These are phyloP conservation scores for Heterobasidion parviporum DNA, from an alignment of 1,284 basidiomycete species.

Conservation along the genomic window DNA sequence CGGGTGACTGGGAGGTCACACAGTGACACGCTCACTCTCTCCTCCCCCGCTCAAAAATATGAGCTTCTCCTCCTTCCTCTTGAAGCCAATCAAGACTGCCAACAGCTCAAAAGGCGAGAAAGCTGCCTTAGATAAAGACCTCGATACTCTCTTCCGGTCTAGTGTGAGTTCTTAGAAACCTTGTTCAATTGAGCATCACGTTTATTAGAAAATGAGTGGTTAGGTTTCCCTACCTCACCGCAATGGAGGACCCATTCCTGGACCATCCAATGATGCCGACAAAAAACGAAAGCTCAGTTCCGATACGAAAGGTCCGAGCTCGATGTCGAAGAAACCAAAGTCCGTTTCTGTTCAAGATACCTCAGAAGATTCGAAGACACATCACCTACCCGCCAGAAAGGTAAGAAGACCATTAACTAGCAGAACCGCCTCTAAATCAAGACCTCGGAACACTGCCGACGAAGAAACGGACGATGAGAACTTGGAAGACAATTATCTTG, in stretches of 20 bases:
- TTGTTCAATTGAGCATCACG: not conserved
- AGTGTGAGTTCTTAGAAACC: constrained; percentile 13
- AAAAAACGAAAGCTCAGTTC: not conserved
- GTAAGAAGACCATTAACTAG: not conserved
- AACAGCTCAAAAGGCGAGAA: constrained; percentile 13
- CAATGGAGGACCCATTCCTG: not conserved
- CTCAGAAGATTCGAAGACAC: not conserved
- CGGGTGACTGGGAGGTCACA: too few relatives aligned
- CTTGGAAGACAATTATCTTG: constrained; percentile 2
- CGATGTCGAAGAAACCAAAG: not conserved
- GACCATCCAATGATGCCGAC: constrained; percentile 1
- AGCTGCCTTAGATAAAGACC: constrained; percentile 21
- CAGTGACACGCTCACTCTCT: too few relatives aligned
- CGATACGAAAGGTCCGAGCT: not conserved
- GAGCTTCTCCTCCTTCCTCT: constrained; percentile 25
- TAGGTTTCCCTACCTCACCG: not conserved
- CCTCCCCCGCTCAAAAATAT: constrained; percentile 8
- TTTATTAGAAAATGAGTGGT: not conserved
- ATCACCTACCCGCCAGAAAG: not conserved
- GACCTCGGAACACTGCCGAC: too few relatives aligned
- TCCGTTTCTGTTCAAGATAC: not conserved
- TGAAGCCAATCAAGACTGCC: constrained; percentile 8
- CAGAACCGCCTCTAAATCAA: too few relatives aligned
- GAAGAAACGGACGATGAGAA: constrained; percentile 5
- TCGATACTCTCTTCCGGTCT: constrained; percentile 25